Conservation (phyloP, 2,329 filamentous ascomycete genomes). For the Ophiocordyceps sinensis region DNA sequence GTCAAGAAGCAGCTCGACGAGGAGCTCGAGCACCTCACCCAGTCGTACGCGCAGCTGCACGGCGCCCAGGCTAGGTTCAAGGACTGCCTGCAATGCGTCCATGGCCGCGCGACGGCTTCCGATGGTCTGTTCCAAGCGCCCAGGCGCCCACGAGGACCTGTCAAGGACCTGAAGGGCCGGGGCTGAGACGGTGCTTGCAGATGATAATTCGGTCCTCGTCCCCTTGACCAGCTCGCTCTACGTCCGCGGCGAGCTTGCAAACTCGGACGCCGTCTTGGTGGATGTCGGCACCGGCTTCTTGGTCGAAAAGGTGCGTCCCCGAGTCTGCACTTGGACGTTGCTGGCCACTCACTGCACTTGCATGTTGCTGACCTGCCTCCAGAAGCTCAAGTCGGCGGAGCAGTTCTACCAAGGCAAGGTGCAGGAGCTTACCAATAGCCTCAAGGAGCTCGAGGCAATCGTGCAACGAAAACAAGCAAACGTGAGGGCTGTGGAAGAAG, state of each 20-base stretch:
- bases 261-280: conserved; percentile 66
- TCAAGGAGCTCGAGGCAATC: conserved; percentile 42
- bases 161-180: neutral
- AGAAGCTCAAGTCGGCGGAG: conserved; percentile 38
- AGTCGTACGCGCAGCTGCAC: conserved; percentile 79
- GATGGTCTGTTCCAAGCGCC: conserved; percentile 12
- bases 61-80: conserved; percentile 83
- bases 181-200: conserved; percentile 5
- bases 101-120: conserved; percentile 20
- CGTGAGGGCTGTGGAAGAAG: conserved; percentile 77
- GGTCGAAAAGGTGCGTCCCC: conserved; percentile 63
- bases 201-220: conserved; percentile 56
- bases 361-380: conserved; percentile 3
- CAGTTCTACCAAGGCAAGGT: conserved; percentile 44
- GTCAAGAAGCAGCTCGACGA: conserved; percentile 95
- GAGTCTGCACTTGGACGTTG: no score
- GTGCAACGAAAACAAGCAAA: conserved; percentile 66
- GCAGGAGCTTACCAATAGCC: conserved; percentile 34
- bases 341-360: neutral
- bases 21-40: conserved; percentile 87
- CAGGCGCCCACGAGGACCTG: neutral
- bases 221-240: conserved; percentile 91
- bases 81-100: conserved; percentile 73
- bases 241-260: conserved; percentile 67
- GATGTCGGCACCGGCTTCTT: conserved; percentile 92